These are phyloP conservation scores for Paracoccidioides brasiliensis DNA, from an alignment of 2,329 filamentous ascomycete species.

Conservation along the genomic window DNA sequence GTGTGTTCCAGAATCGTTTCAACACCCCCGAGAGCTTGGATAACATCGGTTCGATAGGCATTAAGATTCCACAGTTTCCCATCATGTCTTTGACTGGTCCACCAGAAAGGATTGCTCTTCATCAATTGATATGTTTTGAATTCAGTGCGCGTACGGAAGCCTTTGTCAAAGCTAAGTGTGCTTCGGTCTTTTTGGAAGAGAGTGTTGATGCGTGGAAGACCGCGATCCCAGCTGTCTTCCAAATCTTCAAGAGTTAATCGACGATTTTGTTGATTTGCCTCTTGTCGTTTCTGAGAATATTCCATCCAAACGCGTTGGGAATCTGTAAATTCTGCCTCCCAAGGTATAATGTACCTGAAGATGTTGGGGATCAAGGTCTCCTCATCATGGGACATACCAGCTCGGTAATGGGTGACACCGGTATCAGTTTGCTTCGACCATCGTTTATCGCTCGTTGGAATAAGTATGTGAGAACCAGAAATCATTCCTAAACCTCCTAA, in stretches of 20 bases:
- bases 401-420: slow-evolving; percentile 90
- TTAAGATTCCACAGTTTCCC: slow-evolving; percentile 97
- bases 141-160: slow-evolving; percentile 85
- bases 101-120: slow-evolving; percentile 99
- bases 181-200: slow-evolving; percentile 97
- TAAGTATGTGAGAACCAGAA: slow-evolving; percentile 93
- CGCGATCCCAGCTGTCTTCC: slow-evolving; percentile 96
- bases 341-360: slow-evolving; percentile 97
- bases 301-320: slow-evolving; percentile 99
- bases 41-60: slow-evolving; percentile 89
- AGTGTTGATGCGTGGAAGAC: slow-evolving; percentile 94
- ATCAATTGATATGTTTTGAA: slow-evolving; percentile 98
- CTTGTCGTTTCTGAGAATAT: slow-evolving; percentile 92
- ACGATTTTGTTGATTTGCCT: slow-evolving; percentile 94
- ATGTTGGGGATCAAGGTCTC: slow-evolving; percentile 98
- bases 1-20: slow-evolving; percentile 97
- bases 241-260: slow-evolving; percentile 89
- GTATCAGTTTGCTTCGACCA: slow-evolving; percentile 98
- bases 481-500: slow-evolving; percentile 97
- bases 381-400: slow-evolving; percentile 96
- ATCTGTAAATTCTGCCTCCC: slow-evolving; percentile 98
- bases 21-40: slow-evolving; percentile 89
- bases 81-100: slow-evolving; percentile 94
- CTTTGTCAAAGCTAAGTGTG: slow-evolving; percentile 95
- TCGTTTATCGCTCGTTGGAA: slow-evolving; percentile 91